These are phyloP conservation scores for Hanseniaspora uvarum DNA, from an alignment of 1,139 yeast species.

Conservation along the genomic window DNA sequence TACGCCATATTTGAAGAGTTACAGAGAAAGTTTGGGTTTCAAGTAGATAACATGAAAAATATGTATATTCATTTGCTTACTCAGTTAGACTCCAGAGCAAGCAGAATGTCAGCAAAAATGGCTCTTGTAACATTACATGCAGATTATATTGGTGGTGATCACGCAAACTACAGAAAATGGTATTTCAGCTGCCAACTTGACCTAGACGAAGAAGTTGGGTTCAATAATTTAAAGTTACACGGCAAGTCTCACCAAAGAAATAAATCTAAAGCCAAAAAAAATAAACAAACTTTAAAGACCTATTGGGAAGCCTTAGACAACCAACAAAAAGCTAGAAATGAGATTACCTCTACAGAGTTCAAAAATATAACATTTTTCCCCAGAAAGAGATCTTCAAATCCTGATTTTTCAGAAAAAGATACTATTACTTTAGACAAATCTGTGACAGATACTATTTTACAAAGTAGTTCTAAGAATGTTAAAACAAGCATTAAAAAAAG, in stretches of 20 bases:
- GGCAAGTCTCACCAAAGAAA: constrained; percentile 33
- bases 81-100: constrained; percentile 57
- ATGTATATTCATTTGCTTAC: constrained; percentile 56
- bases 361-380: constrained; percentile 13
- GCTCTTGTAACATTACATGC: constrained; percentile 58
- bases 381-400: constrained; percentile 6
- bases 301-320: constrained; percentile 29
- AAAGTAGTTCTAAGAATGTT: background rate
- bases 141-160: constrained; percentile 61
- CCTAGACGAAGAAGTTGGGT: constrained; percentile 50
- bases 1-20: constrained; percentile 46
- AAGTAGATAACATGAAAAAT: constrained; percentile 49
- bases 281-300: constrained; percentile 30
- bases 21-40: constrained; percentile 56
- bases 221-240: constrained; percentile 33
- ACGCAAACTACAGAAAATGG: constrained; percentile 63
- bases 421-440: background rate
- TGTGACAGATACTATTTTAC: background rate
- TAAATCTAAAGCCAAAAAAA: constrained; percentile 31
- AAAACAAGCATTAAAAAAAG: background rate
- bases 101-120: constrained; percentile 46
- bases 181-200: constrained; percentile 63
- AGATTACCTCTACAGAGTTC: constrained; percentile 26
- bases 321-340: constrained; percentile 29
- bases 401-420: constrained; percentile 11